Evolutionary conservation across 1,284 basidiomycete genomes (phyloP), one percentile per base, ranked within the genome.

Genomic region (Bondarzewia mesenterica): DNA sequence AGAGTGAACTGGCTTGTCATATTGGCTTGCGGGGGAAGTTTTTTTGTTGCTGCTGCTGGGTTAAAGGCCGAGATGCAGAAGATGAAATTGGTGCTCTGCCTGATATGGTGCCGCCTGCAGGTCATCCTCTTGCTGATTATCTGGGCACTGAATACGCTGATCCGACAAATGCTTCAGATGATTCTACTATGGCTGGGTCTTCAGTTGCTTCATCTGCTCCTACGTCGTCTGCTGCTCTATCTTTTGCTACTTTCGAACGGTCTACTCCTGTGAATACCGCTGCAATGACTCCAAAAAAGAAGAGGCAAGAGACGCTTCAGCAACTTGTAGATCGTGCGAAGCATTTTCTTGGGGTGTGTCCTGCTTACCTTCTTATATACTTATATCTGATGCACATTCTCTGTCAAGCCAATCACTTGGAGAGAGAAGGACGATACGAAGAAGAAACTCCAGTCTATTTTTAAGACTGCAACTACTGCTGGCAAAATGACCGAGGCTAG

Each of bases 1-100:
- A 71, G 43, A 72, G 70, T 42, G 68, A 73, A 47, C 56, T 73
- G 44, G 59, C 67, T 0, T 70, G 61, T 38, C 72, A 74, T 42
- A 66, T 71, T 46, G 70, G 72, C 0, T 47, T 71, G 1, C 42
- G 26, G 0, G 69, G 67, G 0, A 69, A 68, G 29, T 59, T 56
- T 20, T 71, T 73, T 46, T 74, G 72, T 53, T 61, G 67, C 0
- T 46, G 46, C 0, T 75, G 71, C 42, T 46, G 48, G 27, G 66
- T 69, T 7, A 39, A 39, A 4, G 38, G 38, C 2, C 4, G n/a
- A 7, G 38, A 39, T 5, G 38, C 38, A 2, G 38, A n/a, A 2
- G 38, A 39, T 5, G 38, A 32, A 4, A 15, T 32, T 2, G 29
- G 29, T 2, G 4, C 29, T 15, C 2, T 32, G 4, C 29, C 29